Base-by-base conservation (phyloP, 2,329 filamentous ascomycete genomes). In the Colletotrichum simmondsii region DNA sequence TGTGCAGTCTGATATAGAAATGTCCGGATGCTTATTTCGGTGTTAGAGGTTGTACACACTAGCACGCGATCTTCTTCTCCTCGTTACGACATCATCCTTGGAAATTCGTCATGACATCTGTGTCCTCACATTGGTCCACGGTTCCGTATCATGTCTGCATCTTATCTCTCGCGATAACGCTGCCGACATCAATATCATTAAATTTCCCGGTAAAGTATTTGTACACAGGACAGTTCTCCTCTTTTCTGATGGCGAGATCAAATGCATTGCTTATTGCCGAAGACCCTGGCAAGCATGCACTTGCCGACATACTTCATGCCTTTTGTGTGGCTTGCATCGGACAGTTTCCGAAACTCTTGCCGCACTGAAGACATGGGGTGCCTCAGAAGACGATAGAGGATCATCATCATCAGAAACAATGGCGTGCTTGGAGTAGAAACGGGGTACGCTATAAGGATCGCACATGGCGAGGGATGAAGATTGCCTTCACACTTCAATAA, bases 171-270 rank as follows among this genome's bases (percentile, higher is more conserved):
- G 4, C 8, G 8, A 4, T 4, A 49, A n/a, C 10, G 19, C 7
- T 10, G 7, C 19, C 8, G 16, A n/a, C 19, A 2, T 49, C 3
- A n/a, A 11, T 7, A n/a, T 7, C 8, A 4, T n/a, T 5, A 2
- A 10, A 11, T 3, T 7, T 19, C 0, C 19, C 4, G 3, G 7
- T 5, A 22, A 22, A 10, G 2, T 2, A 19, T 11, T 10, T 11
- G 8, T 0, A 2, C 1, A 4, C 22, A 19, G 0, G 8, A 2
- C 8, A 49, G 4, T 49, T 10, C 19, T 49, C 7, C 19, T 19
- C 42, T 49, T 49, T n/a, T 3, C 8, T 8, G 1, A 49, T 49
- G 11, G 42, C 42, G 42, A n/a, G 8, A 22, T 22, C 19, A n/a
- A n/a, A 11, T 49, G 2, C 19, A 8, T 8, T 49, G 19, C 2